These are phyloP conservation scores for Ormosia semicastrata DNA, from an alignment of 306 rosid species.

Conservation along the genomic window DNA sequence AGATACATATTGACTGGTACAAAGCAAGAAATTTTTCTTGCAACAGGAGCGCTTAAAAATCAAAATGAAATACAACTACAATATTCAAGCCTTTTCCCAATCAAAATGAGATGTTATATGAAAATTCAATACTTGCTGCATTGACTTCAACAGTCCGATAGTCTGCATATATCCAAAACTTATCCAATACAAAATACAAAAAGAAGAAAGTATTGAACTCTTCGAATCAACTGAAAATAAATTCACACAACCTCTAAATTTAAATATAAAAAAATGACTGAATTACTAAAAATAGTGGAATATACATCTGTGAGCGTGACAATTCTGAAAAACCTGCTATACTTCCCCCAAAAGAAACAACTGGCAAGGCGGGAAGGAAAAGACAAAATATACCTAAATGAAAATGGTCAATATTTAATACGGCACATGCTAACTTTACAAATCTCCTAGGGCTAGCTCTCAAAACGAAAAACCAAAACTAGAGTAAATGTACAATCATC, in stretches of 20 bases:
- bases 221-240: not conserved
- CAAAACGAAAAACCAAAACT: constrained; percentile 39
- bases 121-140: not conserved
- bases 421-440: constrained; percentile 55
- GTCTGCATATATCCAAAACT: not conserved
- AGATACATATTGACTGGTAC: too few species aligned
- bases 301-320: constrained; percentile 33
- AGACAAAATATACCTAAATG: constrained; percentile 19
- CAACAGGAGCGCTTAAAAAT: too few species aligned
- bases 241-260: not conserved
- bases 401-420: constrained; percentile 29
- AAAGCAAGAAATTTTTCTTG: too few species aligned
- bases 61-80: not conserved
- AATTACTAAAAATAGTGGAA: constrained; percentile 30
- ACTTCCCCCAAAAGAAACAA: not conserved
- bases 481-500: constrained; percentile 44
- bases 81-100: too few species aligned
- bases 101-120: not conserved
- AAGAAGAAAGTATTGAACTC: not conserved
- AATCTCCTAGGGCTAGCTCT: constrained; percentile 43
- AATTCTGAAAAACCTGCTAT: constrained; percentile 25
- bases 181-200: not conserved
- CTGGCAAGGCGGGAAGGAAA: not conserved
- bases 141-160: not conserved
- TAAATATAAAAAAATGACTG: constrained; percentile 5